A percentile compares a stretch with the other conserved stretches of the same genome.
phyloP scores from a whole-genome alignment of 2,329 filamentous ascomycete genomes.

The Karstenula rhodostoma region DNA sequence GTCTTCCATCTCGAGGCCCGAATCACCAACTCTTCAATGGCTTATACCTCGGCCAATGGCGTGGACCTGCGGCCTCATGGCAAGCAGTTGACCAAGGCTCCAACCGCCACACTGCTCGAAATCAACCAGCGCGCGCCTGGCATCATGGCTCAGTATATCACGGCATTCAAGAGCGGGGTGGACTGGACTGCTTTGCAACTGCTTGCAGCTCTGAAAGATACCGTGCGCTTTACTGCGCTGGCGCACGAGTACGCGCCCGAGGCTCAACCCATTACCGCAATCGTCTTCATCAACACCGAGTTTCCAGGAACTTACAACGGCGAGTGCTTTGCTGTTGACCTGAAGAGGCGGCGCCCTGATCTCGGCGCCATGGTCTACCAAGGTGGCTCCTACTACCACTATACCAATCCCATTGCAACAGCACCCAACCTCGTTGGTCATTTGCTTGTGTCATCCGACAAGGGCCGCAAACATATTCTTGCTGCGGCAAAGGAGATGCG shows the following conservation, averaged over 20 bases:
- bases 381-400: neutral
- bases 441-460: neutral
- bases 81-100: neutral
- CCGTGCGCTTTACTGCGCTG: neutral
- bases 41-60: conserved; percentile 4
- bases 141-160: neutral
- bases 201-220: neutral
- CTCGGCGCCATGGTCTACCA: neutral
- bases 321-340: neutral
- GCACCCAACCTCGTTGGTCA: neutral
- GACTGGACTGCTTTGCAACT: neutral
- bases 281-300: neutral
- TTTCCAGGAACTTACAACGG: neutral
- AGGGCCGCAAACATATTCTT: neutral
- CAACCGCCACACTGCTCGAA: neutral
- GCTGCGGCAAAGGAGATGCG: neutral
- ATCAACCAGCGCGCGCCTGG: neutral
- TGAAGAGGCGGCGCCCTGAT: neutral
- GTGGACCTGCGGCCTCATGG: neutral
- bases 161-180: neutral
- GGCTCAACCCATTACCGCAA: neutral
- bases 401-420: neutral
- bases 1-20: conserved; percentile 18
- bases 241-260: neutral
- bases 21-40: conserved; percentile 7